These are phyloP conservation scores for Fragosphaeria purpurea DNA, from an alignment of 2,329 filamentous ascomycete genomes.

Conservation along the genomic window DNA sequence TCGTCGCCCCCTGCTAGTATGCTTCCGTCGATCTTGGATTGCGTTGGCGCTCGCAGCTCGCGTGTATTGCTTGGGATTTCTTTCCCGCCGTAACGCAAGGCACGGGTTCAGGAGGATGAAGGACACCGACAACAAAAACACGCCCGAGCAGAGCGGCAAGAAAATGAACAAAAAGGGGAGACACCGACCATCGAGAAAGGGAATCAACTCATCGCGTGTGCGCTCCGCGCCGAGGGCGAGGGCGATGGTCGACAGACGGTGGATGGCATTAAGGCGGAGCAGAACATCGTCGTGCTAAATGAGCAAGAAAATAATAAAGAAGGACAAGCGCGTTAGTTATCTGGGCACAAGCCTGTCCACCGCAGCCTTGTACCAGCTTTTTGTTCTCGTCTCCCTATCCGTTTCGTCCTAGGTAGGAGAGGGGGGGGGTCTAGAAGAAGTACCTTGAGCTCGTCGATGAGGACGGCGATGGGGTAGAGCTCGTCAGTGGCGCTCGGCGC, in stretches of 20 bases:
- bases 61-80: no score
- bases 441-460: slow-evolving; percentile 99
- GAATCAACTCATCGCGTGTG: slow-evolving; percentile 96
- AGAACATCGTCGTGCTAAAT: slow-evolving; percentile 93
- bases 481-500: slow-evolving; percentile 88
- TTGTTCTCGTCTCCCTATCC: no score
- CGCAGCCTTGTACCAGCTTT: no score
- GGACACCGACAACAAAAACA: no score
- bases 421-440: slow-evolving; percentile 11
- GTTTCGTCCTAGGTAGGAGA: no score
- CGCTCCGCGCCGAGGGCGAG: slow-evolving; percentile 90
- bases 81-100: no score
- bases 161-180: slow-evolving; percentile 13
- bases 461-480: slow-evolving; percentile 98
- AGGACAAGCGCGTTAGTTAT: slow-evolving; percentile 6
- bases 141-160: slow-evolving; percentile 9
- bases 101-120: no score
- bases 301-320: neutral
- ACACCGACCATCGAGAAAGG: slow-evolving; percentile 88
- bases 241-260: slow-evolving; percentile 95
- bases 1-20: no score
- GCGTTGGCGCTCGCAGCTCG: no score
- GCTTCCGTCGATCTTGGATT: no score
- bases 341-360: no score
- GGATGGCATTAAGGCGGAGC: slow-evolving; percentile 94